Evolutionary conservation across 495 filamentous ascomycete species (phyloP).

Genomic region (Pyrenopolyporus hunteri): DNA sequence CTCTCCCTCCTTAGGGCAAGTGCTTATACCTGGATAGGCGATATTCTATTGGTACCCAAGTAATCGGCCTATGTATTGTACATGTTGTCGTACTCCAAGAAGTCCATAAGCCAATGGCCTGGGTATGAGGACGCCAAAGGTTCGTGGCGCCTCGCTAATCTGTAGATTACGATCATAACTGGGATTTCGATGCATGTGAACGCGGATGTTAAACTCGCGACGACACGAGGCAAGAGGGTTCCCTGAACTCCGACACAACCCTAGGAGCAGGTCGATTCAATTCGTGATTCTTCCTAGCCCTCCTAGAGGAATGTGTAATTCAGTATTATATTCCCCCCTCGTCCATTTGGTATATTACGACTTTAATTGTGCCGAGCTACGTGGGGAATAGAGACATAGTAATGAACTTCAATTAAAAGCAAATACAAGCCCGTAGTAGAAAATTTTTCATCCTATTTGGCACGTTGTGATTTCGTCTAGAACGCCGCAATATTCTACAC

Average conservation of each 20-base stretch:
- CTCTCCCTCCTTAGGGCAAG: background rate
- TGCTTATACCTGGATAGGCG: background rate
- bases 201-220: background rate
- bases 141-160: slow-evolving; percentile 28
- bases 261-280: background rate
- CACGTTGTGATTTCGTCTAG: slow-evolving; percentile 13
- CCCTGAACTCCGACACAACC: background rate
- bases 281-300: background rate
- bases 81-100: background rate
- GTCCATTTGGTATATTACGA: no score
- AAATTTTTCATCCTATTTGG: background rate
- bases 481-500: slow-evolving; percentile 1
- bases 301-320: no score
- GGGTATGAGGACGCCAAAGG: background rate
- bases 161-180: slow-evolving; percentile 3
- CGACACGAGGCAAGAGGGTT: background rate
- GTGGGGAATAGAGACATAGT: background rate
- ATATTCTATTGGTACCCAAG: no score
- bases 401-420: background rate
- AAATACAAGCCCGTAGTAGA: background rate
- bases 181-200: background rate
- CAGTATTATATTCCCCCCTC: no score
- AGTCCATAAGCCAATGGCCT: background rate
- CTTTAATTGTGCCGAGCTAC: no score
- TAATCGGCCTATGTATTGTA: no score